Base-by-base conservation (phyloP, 108 stramenopile species). In the Phaeodactylum tricornutum region DNA sequence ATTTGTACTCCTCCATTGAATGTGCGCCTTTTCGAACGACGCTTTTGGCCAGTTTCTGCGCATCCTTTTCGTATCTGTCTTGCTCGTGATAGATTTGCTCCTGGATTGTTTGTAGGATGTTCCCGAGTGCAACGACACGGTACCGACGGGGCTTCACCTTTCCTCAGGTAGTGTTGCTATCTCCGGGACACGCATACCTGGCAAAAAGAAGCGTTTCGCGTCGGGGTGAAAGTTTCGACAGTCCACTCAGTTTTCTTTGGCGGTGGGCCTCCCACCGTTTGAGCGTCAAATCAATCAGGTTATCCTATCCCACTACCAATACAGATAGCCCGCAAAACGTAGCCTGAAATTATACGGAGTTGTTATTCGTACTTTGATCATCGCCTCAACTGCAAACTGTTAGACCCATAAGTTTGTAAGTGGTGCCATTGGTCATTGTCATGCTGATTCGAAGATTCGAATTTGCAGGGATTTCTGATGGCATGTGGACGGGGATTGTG, bases 401-500 rank as follows among this genome's bases (percentile, higher is more conserved):
- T 46, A 88, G 62, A 26, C 86, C 86, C 53, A 74, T 67, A 16
- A 88, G 67, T 52, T 88, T 88, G 62, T 84, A 88, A n/a, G 79
- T 79, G 12, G 49, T 45, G 2, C 86, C 86, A 29, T 65, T n/a
- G n/a, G n/a, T n/a, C n/a, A n/a, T n/a, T n/a, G n/a, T n/a, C n/a
- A n/a, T n/a, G n/a, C n/a, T n/a, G n/a, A n/a, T n/a, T n/a, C n/a
- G n/a, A n/a, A n/a, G n/a, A n/a, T n/a, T n/a, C n/a, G n/a, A n/a
- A n/a, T n/a, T n/a, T n/a, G n/a, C n/a, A n/a, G n/a, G n/a, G n/a
- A n/a, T n/a, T n/a, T n/a, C n/a, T n/a, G n/a, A 15, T 28, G 53
- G 0, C 56, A 6, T 21, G 27, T 74, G 32, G 30, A 48, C 39
- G 9, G 67, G 49, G 19, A 30, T 21, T 5, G 74, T 77, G 33